Conservation (phyloP, 2,329 filamentous ascomycete species). For the Botrytis byssoidea region DNA sequence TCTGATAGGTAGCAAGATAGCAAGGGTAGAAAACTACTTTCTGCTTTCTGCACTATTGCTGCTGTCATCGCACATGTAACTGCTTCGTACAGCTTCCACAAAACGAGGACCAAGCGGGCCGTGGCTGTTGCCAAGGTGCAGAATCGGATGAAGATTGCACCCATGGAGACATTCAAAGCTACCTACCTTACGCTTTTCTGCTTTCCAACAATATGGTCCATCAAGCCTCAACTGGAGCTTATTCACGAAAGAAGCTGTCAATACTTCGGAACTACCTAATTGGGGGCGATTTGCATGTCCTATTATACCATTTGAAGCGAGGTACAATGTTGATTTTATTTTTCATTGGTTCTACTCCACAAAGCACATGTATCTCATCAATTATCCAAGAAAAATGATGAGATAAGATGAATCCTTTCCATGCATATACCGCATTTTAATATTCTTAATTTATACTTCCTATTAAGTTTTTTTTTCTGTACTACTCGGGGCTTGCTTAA, state of each 20-base stretch:
- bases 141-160: constrained; percentile 22
- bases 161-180: constrained; percentile 18
- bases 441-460: constrained; percentile 10
- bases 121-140: constrained; percentile 21
- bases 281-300: constrained; percentile 6
- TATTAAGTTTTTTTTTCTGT: neutral
- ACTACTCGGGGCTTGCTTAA: constrained; percentile 15
- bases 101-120: constrained; percentile 21
- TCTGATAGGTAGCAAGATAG: constrained; percentile 17
- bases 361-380: constrained; percentile 11
- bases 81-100: constrained; percentile 17
- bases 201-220: constrained; percentile 16
- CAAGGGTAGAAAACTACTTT: constrained; percentile 3
- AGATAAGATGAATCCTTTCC: constrained; percentile 19
- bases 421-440: neutral
- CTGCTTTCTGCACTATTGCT: constrained; percentile 13
- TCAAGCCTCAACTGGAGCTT: constrained; percentile 14
- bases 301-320: constrained; percentile 8
- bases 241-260: constrained; percentile 7
- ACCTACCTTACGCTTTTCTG: constrained; percentile 6
- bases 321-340: constrained; percentile 4
- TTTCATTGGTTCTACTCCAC: constrained; percentile 14
- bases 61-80: constrained; percentile 18
- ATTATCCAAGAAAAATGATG: constrained; percentile 13
- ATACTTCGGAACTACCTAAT: constrained; percentile 21